Evolutionary conservation across 1,139 yeast species (phyloP).

Genomic region (Tardiomyces depauwii): DNA sequence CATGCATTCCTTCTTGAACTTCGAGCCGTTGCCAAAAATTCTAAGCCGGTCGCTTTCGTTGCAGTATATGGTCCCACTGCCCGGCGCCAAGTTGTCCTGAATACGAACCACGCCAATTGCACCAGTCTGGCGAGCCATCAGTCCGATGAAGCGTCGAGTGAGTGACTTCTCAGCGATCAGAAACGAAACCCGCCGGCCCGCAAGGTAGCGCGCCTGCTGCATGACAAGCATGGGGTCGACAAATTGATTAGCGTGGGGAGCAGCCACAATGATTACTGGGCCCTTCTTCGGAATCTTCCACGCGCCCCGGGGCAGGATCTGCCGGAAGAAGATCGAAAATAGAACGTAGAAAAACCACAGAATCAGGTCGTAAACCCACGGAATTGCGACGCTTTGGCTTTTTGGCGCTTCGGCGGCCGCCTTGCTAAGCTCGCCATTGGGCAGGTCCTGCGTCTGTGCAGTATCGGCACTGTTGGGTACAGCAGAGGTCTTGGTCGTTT

Average conservation of each 20-base stretch:
- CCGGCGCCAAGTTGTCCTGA: conserved; percentile 64
- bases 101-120: conserved; percentile 88
- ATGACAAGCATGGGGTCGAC: conserved; percentile 82
- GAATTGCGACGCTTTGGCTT: background rate
- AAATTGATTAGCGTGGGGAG: conserved; percentile 96
- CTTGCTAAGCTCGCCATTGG: too few species aligned
- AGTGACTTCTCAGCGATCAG: conserved; percentile 80
- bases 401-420: background rate
- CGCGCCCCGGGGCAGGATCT: conserved; percentile 84
- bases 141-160: conserved; percentile 56
- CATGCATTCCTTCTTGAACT: conserved; percentile 54
- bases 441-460: too few species aligned
- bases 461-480: too few species aligned
- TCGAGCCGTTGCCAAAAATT: conserved; percentile 57
- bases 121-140: conserved; percentile 61
- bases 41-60: conserved; percentile 33
- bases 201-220: conserved; percentile 67
- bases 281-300: conserved; percentile 75
- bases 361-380: conserved; percentile 27
- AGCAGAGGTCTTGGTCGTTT: too few species aligned
- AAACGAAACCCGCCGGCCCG: conserved; percentile 69
- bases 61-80: conserved; percentile 50
- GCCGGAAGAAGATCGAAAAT: conserved; percentile 65
- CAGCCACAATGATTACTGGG: conserved; percentile 89
- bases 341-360: conserved; percentile 28